Base-by-base conservation (phyloP, 306 rosid species). In the apple (Malus domestica) region DNA sequence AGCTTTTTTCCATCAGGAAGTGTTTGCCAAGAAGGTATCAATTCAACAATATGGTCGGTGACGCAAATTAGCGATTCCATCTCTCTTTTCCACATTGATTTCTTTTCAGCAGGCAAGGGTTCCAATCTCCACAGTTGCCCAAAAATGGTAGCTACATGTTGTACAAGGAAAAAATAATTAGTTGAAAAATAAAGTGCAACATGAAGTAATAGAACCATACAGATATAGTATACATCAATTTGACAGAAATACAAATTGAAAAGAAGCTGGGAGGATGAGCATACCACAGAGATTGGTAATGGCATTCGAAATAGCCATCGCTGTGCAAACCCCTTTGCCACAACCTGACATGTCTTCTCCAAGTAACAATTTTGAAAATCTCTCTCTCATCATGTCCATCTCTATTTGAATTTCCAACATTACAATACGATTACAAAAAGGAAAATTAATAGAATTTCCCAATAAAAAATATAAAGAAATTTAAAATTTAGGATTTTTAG, bases 261-360 rank as follows among this genome's bases (percentile, higher is more conserved):
- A 59, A 27, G 6, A 2, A 51, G 65, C n/a, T 20, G 46, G 29
- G 40, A 75, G 45, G 40, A 29, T 51, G 52, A 19, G 27, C 77
- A 76, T 72, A 87, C 91, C 91, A 83, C 88, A 85, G 23, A 87
- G 91, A 80, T 87, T 87, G 29, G 91, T 87, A 61, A 87, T 80
- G 83, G 91, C 85, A 71, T 87, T 87, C 65, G 91, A 87, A 76
- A 87, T 83, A 30, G 89, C 84, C 71, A 87, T 68, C 25, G 91
- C 82, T 10, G 91, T 71, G 73, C 84, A 80, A 25, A 87, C 91
- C 72, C 91, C 91, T 78, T 85, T 87, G 4, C 91, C 91, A 69
- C 89, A 87, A 32, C 91, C 91, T 22, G 91, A 87, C 91, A 88
- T 88, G 60, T 88, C 89, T 77, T 88, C 89, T 7, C 91, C 89